Base-by-base conservation (phyloP, 441 rosid genomes). In the Hura crepitans region DNA sequence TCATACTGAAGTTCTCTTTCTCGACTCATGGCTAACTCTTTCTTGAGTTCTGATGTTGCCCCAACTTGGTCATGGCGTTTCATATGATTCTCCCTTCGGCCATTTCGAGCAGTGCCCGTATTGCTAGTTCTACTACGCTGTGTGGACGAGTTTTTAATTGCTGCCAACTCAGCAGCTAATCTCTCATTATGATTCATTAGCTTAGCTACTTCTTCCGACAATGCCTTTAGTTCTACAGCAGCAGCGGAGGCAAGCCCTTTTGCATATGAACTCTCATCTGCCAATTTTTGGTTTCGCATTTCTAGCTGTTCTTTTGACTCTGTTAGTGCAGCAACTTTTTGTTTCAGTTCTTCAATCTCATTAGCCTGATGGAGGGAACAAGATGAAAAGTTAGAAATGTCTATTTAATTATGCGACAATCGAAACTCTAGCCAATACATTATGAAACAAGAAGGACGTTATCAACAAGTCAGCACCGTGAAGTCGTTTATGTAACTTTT, bases 181-280 rank as follows among this genome's bases (percentile, higher is more conserved):
- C 82, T 86, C 81, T 87, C 95, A 3, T 95, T 95, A 37, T 87
- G 89, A 77, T 87, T 85, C 97, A 95, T 87, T 61, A 95, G 96
- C 84, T 93, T 95, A 47, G 97, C 75, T 45, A 95, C 90, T 86
- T 95, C 97, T 77, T 90, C 99, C 14, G 97, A 90, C 74, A 95
- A 81, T 78, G 96, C 99, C 82, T 92, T 95, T 62, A 95, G 99
- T 81, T 95, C 97, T 39, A 87, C 89, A 14, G 97, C 97, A 70
- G 99, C 99, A 31, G 99, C 97, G 46, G 97, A 92, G 72, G 99
- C 99, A 73, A 95, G 88, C 61, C 85, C 97, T 85, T 95, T 92
- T 6, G 99, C 97, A 15, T 92, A 95, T 14, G 93, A 86, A 77
- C 99, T 89, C 77, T 95, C 99, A 45, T 92, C 99, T 2, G 92